phyloP scores from a whole-genome alignment of 257 asterid species.

The Fraxinus cuspidata region DNA sequence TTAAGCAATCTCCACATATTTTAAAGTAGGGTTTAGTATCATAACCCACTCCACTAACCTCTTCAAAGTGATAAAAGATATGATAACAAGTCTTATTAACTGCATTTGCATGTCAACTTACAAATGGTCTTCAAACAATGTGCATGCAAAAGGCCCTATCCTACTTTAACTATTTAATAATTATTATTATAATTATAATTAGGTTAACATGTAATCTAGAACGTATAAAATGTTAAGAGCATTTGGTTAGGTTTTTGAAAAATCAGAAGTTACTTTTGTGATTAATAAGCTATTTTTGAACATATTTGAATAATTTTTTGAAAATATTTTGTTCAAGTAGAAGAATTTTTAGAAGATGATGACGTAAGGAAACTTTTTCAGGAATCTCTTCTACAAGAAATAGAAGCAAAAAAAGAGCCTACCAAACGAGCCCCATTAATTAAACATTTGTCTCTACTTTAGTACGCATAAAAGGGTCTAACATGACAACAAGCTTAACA shows the following conservation, averaged over 20 bases:
- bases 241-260: too few species aligned
- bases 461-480: neutral
- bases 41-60: slow-evolving; percentile 25
- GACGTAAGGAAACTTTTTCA: too few species aligned
- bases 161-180: neutral
- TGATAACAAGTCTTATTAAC: neutral
- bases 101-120: slow-evolving; percentile 21
- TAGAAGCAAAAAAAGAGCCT: too few species aligned
- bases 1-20: neutral
- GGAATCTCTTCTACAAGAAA: too few species aligned
- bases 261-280: too few species aligned
- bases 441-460: neutral
- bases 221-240: neutral
- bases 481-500: neutral
- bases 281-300: too few species aligned
- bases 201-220: neutral
- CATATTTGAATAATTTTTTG: too few species aligned
- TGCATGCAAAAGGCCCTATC: slow-evolving; percentile 31
- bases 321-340: too few species aligned
- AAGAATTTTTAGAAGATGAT: too few species aligned
- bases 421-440: neutral
- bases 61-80: slow-evolving; percentile 19
- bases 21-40: slow-evolving; percentile 28
- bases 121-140: slow-evolving; percentile 30
- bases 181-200: neutral